phyloP scores from a whole-genome alignment of 2,329 filamentous ascomycete genomes.

The Phaeosphaeriaceae sp. region DNA sequence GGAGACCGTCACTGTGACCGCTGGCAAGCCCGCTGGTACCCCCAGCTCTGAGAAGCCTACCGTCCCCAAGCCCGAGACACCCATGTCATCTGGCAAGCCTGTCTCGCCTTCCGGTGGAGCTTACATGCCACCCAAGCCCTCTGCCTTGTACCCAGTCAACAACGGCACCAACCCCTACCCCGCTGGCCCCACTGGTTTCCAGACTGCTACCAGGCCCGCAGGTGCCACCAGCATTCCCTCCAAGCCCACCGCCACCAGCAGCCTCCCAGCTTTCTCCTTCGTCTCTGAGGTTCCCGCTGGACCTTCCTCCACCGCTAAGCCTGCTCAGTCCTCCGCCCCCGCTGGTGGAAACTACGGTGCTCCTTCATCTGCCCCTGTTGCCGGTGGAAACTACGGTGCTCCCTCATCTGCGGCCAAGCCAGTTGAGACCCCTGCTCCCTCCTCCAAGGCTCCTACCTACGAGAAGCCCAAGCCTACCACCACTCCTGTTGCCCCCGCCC shows the following conservation, averaged over 20 bases:
- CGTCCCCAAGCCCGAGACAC: slow-evolving; percentile 13
- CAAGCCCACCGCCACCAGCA: slow-evolving; percentile 24
- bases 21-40: slow-evolving; percentile 21
- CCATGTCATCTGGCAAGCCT: slow-evolving; percentile 13
- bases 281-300: slow-evolving; percentile 25
- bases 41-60: slow-evolving; percentile 11
- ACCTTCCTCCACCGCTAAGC: slow-evolving; percentile 16
- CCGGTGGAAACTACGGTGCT: slow-evolving; percentile 12
- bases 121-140: slow-evolving; percentile 18
- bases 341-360: slow-evolving; percentile 14
- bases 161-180: slow-evolving; percentile 36
- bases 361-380: slow-evolving; percentile 13
- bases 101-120: slow-evolving; percentile 8
- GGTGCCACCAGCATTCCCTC: slow-evolving; percentile 22
- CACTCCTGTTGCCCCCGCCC: slow-evolving; percentile 20
- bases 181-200: slow-evolving; percentile 39
- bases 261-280: slow-evolving; percentile 32
- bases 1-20: slow-evolving; percentile 48
- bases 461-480: slow-evolving; percentile 13
- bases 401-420: slow-evolving; percentile 15
- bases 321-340: slow-evolving; percentile 15
- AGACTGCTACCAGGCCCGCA: slow-evolving; percentile 39
- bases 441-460: slow-evolving; percentile 9
- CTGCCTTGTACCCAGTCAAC: slow-evolving; percentile 31
- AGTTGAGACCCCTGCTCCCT: slow-evolving; percentile 13